A percentile compares a stretch with the other conserved stretches of the same genome.
Evolutionary conservation across 192 early-diverging fungal species (phyloP).

Genomic region (Bifiguratus adelaidae): DNA sequence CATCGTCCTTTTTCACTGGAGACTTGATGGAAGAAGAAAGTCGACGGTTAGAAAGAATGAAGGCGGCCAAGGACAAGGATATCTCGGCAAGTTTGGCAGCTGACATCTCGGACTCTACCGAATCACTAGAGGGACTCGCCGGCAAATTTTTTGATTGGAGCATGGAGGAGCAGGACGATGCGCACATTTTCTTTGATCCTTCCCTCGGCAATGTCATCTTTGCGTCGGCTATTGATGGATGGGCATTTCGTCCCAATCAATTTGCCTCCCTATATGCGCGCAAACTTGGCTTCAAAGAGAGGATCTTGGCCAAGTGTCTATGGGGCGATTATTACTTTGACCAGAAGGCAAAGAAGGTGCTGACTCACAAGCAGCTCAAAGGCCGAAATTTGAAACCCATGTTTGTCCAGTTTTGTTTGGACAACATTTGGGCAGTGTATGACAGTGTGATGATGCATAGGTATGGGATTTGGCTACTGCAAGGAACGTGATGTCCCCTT

Average conservation of each 20-base stretch:
- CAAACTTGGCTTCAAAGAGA: slow-evolving; percentile 79
- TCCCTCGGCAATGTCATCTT: slow-evolving; percentile 96
- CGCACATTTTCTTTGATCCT: slow-evolving; percentile 92
- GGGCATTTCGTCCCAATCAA: slow-evolving; percentile 91
- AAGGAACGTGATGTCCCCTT: background rate
- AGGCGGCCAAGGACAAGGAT: slow-evolving; percentile 23
- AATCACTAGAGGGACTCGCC: slow-evolving; percentile 10
- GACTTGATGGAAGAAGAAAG: slow-evolving; percentile 75
- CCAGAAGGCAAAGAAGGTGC: slow-evolving; percentile 84
- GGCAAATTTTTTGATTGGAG: slow-evolving; percentile 62
- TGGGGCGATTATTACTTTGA: slow-evolving; percentile 99
- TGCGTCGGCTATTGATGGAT: slow-evolving; percentile 91
- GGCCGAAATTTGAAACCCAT: slow-evolving; percentile 81
- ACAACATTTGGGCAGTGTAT: slow-evolving; percentile 94
- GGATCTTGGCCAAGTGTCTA: slow-evolving; percentile 63
- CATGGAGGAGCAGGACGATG: slow-evolving; percentile 85
- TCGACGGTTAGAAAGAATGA: slow-evolving; percentile 35
- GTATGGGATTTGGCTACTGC: slow-evolving; percentile 13
- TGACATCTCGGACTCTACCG: slow-evolving; percentile 22
- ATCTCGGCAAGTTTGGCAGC: no score
- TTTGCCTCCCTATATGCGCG: slow-evolving; percentile 88
- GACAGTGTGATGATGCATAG: slow-evolving; percentile 58
- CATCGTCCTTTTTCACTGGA: slow-evolving; percentile 90
- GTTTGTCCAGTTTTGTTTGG: slow-evolving; percentile 93
- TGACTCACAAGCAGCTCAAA: slow-evolving; percentile 77